Evolutionary conservation across 768 basidiomycete genomes (phyloP).

Genomic region (Asterophora lycoperdoides): DNA sequence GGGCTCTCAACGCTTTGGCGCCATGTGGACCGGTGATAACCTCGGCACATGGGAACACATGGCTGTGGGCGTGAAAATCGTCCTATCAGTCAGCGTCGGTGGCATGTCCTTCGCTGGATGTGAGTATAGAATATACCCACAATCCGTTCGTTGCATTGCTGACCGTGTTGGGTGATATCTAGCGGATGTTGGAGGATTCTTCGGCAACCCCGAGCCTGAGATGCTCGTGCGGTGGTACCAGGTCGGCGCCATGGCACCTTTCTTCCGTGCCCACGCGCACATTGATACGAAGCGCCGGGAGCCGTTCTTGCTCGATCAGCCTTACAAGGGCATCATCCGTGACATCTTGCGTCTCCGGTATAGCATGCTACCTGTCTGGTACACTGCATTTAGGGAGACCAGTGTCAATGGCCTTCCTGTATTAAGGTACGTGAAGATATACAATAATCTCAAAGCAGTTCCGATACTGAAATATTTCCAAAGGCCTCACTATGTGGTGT

Average conservation of each 20-base stretch:
- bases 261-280: slow-evolving; percentile 98
- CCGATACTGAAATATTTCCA: not conserved
- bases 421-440: slow-evolving; percentile 51
- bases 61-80: slow-evolving; percentile 90
- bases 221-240: slow-evolving; percentile 98
- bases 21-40: slow-evolving; percentile 99
- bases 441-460: too few species aligned
- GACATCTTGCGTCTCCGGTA: slow-evolving; percentile 81
- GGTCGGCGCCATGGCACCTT: slow-evolving; percentile 91
- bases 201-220: slow-evolving; percentile 91
- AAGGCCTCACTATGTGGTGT: slow-evolving; percentile 94
- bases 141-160: not conserved
- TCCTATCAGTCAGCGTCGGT: slow-evolving; percentile 79
- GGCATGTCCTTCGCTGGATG: slow-evolving; percentile 92
- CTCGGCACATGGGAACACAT: slow-evolving; percentile 98
- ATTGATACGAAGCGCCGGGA: slow-evolving; percentile 97
- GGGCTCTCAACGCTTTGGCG: slow-evolving; percentile 92
- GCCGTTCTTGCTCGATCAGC: slow-evolving; percentile 88
- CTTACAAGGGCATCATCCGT: slow-evolving; percentile 78
- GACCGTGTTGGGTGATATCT: slow-evolving; percentile 5
- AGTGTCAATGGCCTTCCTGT: slow-evolving; percentile 79
- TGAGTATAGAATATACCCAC: slow-evolving; percentile 40
- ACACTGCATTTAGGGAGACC: slow-evolving; percentile 93
- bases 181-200: slow-evolving; percentile 99
- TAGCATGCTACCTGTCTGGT: slow-evolving; percentile 88